These are phyloP conservation scores for Gentiana macrophylla DNA, from an alignment of 257 asterid species.

Conservation along the genomic window DNA sequence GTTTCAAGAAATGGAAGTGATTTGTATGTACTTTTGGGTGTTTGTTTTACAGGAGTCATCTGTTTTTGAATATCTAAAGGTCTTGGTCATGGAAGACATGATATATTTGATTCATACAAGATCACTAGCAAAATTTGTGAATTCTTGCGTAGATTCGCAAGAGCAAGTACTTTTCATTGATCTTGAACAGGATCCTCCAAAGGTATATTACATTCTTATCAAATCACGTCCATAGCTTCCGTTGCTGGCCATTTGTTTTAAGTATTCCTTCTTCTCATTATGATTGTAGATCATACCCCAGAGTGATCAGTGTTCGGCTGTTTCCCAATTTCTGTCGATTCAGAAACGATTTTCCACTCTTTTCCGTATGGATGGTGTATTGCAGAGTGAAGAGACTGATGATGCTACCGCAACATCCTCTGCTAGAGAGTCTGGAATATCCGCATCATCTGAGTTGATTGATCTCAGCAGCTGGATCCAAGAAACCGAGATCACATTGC, in stretches of 20 bases:
- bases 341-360: constrained; percentile 46
- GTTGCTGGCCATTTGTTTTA: not conserved
- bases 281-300: constrained; percentile 35
- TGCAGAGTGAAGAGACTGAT: constrained; percentile 14
- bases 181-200: constrained; percentile 74
- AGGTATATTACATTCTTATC: constrained; percentile 21
- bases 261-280: constrained; percentile 4
- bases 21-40: constrained; percentile 5
- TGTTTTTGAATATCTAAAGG: constrained; percentile 38
- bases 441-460: constrained; percentile 34
- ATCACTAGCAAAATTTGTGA: constrained; percentile 40
- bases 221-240: not conserved
- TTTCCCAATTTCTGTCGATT: constrained; percentile 43
- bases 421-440: constrained; percentile 12
- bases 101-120: constrained; percentile 48
- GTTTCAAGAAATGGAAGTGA: not conserved
- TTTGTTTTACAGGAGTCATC: constrained; percentile 39
- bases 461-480: constrained; percentile 64
- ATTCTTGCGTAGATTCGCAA: constrained; percentile 33
- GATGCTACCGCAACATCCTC: constrained; percentile 14
- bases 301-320: constrained; percentile 26
- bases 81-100: constrained; percentile 83
- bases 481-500: constrained; percentile 62
- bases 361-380: constrained; percentile 31
- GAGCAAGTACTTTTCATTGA: constrained; percentile 34